Conservation (phyloP, 129 eudicot species). For the Pulicaria dysenterica region DNA sequence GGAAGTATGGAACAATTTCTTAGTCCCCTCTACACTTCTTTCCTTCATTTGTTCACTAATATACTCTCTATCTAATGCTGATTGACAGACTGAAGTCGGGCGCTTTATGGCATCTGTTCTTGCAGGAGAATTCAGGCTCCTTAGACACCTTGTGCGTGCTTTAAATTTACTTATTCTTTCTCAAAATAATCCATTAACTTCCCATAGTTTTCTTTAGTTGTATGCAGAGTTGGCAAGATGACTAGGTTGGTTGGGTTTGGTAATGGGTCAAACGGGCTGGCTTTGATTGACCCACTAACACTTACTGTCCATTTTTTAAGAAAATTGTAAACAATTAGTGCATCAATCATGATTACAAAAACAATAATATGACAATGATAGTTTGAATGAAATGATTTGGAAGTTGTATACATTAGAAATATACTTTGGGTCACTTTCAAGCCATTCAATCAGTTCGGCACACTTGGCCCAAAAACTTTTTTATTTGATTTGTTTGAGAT, state of each 20-base stretch:
- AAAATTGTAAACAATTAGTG: background rate
- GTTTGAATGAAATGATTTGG: background rate
- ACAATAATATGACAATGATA: background rate
- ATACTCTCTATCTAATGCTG: conserved; percentile 15
- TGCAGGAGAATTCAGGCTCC: conserved; percentile 73
- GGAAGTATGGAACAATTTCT: conserved; percentile 49
- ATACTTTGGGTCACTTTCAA: background rate
- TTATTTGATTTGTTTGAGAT: background rate
- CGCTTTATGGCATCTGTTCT: conserved; percentile 64
- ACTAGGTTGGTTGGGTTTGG: background rate
- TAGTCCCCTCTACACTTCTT: background rate
- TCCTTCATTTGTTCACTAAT: background rate
- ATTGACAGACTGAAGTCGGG: conserved; percentile 70
- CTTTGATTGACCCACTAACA: background rate
- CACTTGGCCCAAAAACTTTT: too few species aligned
- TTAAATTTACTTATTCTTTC: background rate
- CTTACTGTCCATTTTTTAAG: background rate
- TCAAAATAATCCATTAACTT: background rate
- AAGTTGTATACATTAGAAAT: background rate
- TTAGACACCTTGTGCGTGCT: conserved; percentile 68
- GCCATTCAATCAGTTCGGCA: background rate
- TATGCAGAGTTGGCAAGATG: background rate
- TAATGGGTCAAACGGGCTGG: background rate
- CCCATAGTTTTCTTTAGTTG: background rate
- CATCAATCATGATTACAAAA: background rate